Evolutionary conservation across 164 flowering plant genomes (phyloP).

Genomic region (Taxillus chinensis): DNA sequence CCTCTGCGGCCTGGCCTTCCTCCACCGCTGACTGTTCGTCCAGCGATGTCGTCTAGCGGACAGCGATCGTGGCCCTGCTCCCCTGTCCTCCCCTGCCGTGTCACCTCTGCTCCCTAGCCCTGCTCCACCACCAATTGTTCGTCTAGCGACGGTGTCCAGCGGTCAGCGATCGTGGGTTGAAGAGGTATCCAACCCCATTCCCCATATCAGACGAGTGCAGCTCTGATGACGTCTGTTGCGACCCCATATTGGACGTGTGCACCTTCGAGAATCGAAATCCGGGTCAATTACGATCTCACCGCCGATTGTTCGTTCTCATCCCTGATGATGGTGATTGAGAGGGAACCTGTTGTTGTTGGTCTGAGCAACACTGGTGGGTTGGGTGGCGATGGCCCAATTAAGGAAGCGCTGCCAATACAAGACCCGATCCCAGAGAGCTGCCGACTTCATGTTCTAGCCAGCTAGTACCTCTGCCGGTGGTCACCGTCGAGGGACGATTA

Average conservation of each 20-base stretch:
- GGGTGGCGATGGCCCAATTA: constrained; percentile 56
- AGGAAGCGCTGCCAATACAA: constrained; percentile 61
- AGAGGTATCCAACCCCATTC: too few species aligned
- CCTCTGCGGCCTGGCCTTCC: too few species aligned
- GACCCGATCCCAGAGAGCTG: constrained; percentile 48
- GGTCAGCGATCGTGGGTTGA: too few species aligned
- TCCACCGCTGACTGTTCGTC: too few species aligned
- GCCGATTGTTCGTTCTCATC: background rate
- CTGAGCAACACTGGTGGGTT: constrained; percentile 65
- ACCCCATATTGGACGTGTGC: constrained; percentile 12
- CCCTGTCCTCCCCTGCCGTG: too few species aligned
- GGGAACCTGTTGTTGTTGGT: constrained; percentile 42
- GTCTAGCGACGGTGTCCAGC: too few species aligned
- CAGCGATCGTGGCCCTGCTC: too few species aligned
- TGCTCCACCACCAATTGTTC: too few species aligned
- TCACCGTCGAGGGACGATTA: background rate
- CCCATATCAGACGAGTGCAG: constrained; percentile 1
- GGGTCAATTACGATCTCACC: background rate
- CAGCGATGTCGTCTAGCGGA: too few species aligned
- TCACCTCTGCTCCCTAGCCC: too few species aligned
- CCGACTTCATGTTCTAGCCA: constrained; percentile 50
- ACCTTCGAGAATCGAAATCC: background rate
- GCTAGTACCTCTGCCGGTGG: constrained; percentile 16
- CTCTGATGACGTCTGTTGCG: constrained; percentile 6
- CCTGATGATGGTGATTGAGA: constrained; percentile 33